phyloP scores from a whole-genome alignment of 140 eudicot species.

The Stevia rebaudiana region DNA sequence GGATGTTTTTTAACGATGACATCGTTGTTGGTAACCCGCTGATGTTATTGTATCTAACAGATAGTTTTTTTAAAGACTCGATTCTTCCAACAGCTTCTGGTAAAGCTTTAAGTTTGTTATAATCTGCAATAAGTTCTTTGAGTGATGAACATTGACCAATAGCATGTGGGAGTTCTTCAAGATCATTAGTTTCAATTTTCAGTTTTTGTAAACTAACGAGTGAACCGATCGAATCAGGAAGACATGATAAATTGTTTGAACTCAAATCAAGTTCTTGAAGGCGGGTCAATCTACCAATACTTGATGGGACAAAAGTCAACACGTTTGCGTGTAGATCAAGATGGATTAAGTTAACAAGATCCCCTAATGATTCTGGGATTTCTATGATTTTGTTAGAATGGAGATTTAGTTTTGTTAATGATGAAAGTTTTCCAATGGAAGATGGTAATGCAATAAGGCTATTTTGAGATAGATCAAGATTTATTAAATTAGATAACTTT shows the following conservation, averaged over 20 bases:
- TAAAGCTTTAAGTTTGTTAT: constrained; percentile 83
- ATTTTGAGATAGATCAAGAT: constrained; percentile 66
- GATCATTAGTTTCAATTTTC: constrained; percentile 56
- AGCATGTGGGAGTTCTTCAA: constrained; percentile 84
- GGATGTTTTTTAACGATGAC: constrained; percentile 56
- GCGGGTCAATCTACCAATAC: constrained; percentile 41
- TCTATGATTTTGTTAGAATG: constrained; percentile 53
- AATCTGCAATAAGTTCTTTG: constrained; percentile 71
- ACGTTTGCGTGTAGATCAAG: constrained; percentile 68
- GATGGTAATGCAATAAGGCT: constrained; percentile 52
- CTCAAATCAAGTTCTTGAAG: constrained; percentile 80
- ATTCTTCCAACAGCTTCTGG: constrained; percentile 88
- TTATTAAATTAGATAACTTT: constrained; percentile 54
- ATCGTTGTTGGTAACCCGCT: constrained; percentile 74
- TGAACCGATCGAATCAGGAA: constrained; percentile 76
- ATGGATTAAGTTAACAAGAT: constrained; percentile 50
- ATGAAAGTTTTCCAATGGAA: constrained; percentile 56
- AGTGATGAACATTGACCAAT: constrained; percentile 73
- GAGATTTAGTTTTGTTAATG: constrained; percentile 53
- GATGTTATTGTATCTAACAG: constrained; percentile 69
- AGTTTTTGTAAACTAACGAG: constrained; percentile 54
- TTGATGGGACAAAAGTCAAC: constrained; percentile 48
- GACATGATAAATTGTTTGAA: constrained; percentile 49
- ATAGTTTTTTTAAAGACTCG: constrained; percentile 53
- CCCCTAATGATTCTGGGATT: constrained; percentile 67